phyloP scores from a whole-genome alignment of 2,329 filamentous ascomycete species.

The Stachybotrys echinatus region DNA sequence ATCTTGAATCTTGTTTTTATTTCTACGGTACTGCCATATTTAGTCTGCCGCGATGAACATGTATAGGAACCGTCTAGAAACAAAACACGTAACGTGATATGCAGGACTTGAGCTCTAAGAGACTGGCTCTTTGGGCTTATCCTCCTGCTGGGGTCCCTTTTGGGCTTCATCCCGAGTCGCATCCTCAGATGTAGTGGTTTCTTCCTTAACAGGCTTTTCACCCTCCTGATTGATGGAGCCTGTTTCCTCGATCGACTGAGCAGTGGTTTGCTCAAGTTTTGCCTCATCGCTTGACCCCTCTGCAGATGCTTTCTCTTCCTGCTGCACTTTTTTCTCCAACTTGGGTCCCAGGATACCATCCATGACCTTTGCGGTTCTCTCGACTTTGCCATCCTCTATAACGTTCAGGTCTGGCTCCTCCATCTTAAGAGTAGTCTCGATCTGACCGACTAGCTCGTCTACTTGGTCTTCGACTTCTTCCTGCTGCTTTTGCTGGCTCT shows the following conservation, averaged over 20 bases:
- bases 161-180: neutral
- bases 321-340: neutral
- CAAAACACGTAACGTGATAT: too few species aligned
- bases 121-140: too few species aligned
- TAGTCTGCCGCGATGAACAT: too few species aligned
- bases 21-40: too few species aligned
- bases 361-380: neutral
- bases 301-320: neutral
- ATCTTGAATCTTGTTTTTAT: too few species aligned
- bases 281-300: neutral
- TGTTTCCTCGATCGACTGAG: too few species aligned
- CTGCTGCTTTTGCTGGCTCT: slow-evolving; percentile 20
- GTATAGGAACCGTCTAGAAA: too few species aligned
- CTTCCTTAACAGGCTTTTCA: neutral
- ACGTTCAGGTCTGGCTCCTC: slow-evolving; percentile 14
- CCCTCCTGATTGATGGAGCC: too few species aligned
- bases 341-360: neutral
- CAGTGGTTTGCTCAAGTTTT: too few species aligned
- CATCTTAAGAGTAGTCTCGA: slow-evolving; percentile 27
- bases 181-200: neutral
- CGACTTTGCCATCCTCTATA: neutral
- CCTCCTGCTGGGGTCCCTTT: neutral
- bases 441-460: slow-evolving; percentile 27
- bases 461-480: slow-evolving; percentile 39
- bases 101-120: too few species aligned